Evolutionary conservation across 192 early-diverging fungal species (phyloP).

Genomic region (Backusella morwellensis): DNA sequence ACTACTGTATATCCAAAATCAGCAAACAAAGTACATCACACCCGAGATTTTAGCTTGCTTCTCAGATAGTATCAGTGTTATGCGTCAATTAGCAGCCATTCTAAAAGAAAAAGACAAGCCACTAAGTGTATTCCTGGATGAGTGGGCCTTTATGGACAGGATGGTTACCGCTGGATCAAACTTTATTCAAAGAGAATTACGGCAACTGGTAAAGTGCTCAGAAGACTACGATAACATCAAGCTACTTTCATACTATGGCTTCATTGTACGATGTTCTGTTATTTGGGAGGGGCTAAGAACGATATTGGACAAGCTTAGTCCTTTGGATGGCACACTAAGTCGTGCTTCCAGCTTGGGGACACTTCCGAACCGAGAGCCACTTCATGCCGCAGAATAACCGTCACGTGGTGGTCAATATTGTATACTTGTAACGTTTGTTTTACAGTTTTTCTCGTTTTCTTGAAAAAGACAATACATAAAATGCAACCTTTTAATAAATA

Average conservation of each 20-base stretch:
- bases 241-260: conserved; percentile 7
- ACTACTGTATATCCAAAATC: neutral
- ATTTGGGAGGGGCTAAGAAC: conserved; percentile 13
- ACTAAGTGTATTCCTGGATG: neutral
- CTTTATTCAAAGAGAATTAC: conserved; percentile 7
- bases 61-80: conserved; percentile 12
- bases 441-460: neutral
- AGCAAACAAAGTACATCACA: neutral
- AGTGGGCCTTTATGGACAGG: conserved; percentile 7
- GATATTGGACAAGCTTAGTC: conserved; percentile 12
- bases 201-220: neutral
- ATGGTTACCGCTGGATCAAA: neutral
- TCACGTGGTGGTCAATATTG: neutral
- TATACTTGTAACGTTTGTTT: neutral
- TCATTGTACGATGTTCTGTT: conserved; percentile 7
- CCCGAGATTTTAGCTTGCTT: neutral
- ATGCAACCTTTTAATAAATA: conserved; percentile 76
- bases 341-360: neutral
- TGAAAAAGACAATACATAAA: neutral
- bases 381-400: neutral
- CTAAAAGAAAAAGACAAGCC: conserved; percentile 2
- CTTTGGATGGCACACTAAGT: neutral
- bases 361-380: neutral
- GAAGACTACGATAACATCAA: neutral
- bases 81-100: neutral